Conservation (phyloP, 345 rosid genomes). For the Angophora floribunda region DNA sequence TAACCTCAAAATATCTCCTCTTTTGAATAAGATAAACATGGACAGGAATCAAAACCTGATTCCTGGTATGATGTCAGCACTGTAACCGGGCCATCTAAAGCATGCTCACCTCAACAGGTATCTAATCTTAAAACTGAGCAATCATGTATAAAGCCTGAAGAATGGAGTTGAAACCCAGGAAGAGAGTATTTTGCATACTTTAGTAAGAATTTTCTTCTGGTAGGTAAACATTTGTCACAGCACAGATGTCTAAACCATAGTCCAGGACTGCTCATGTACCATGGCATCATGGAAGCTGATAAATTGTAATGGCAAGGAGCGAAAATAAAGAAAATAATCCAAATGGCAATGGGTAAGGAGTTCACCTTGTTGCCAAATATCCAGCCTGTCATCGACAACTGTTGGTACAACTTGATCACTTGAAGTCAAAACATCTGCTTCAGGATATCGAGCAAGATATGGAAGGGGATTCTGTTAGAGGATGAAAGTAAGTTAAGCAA, state of each 20-base stretch:
- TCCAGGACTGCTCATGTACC: not conserved
- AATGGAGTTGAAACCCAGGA: not conserved
- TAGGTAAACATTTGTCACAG: not conserved
- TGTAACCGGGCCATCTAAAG: not conserved
- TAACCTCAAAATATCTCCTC: not conserved
- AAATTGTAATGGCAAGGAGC: not conserved
- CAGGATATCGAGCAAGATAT: constrained; percentile 87
- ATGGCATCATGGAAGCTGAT: not conserved
- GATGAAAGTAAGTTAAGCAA: constrained; percentile 4
- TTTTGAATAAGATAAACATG: not conserved
- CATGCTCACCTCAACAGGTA: not conserved
- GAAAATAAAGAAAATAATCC: not conserved
- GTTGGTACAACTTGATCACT: constrained; percentile 96
- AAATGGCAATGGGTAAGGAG: not conserved
- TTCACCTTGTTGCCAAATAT: constrained; percentile 91
- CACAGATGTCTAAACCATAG: not conserved
- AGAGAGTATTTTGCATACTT: not conserved
- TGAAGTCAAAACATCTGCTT: constrained; percentile 94
- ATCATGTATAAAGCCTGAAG: not conserved
- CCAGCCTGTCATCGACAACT: constrained; percentile 89
- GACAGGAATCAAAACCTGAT: not conserved
- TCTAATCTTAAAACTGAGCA: not conserved
- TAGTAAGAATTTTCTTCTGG: not conserved
- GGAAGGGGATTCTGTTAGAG: constrained; percentile 83
- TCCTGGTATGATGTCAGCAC: not conserved